These are phyloP conservation scores for Symbiodinium natans DNA, from an alignment of 73 alveolate genomes.

Conservation along the genomic window DNA sequence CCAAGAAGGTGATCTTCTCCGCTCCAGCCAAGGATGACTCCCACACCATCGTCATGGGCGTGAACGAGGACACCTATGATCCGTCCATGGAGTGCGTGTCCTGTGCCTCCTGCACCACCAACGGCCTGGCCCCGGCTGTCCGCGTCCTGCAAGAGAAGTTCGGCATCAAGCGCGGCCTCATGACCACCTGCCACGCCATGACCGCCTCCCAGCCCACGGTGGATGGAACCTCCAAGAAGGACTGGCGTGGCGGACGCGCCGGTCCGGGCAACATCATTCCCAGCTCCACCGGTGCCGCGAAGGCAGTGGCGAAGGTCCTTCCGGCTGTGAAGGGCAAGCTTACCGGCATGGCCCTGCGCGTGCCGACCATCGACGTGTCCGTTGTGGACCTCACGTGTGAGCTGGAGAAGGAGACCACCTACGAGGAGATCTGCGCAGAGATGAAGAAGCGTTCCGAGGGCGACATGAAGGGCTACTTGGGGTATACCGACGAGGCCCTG, in stretches of 20 bases:
- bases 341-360: conserved; percentile 99
- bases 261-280: too few relatives aligned
- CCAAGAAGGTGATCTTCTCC: too few relatives aligned
- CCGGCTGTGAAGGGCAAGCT: conserved; percentile 98
- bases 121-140: too few relatives aligned
- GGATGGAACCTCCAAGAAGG: conserved; percentile 98
- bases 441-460: conserved; percentile 97
- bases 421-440: conserved; percentile 96
- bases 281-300: conserved; percentile 99
- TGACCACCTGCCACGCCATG: conserved; percentile 98
- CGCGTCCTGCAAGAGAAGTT: too few relatives aligned
- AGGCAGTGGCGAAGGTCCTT: conserved; percentile 97
- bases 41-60: too few relatives aligned
- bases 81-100: too few relatives aligned
- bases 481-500: conserved; percentile 96
- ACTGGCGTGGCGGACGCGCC: too few relatives aligned
- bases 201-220: conserved; percentile 98
- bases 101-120: too few relatives aligned
- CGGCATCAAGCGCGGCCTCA: conserved; percentile 96
- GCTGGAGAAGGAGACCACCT: conserved; percentile 97
- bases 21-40: too few relatives aligned
- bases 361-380: conserved; percentile 98
- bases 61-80: too few relatives aligned
- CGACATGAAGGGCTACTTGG: conserved; percentile 96
- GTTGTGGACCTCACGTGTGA: conserved; percentile 98